Evolutionary conservation across 257 asterid genomes (phyloP), one percentile per base, ranked within the genome.

Genomic region (Voacanga thouarsii): DNA sequence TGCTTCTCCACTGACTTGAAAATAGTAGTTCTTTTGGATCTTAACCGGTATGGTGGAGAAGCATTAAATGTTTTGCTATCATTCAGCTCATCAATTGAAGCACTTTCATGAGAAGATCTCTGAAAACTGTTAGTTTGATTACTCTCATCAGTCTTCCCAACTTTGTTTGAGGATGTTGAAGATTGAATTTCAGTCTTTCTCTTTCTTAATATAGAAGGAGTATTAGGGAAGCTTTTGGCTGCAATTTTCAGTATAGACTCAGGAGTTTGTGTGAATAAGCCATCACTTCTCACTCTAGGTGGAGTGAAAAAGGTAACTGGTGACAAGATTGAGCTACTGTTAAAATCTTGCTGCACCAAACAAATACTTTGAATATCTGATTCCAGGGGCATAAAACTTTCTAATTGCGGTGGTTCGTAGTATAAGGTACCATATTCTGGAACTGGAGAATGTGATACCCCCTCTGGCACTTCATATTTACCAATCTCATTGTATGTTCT

Each of bases 201-300:
- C 86, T 89, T 96, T 75, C 98, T 85, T 57, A 93, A 44, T 77
- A 96, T 96, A 80, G 99, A 93, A 30, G 99, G 99, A 63, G 99
- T 93, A 70, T 89, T 84, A 8, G 84, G 97, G 84, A 90, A 96
- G 89, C 91, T 92, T 83, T 80, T 85, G 24, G 99, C 97, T 78
- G 97, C 98, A 47, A 86, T 86, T 88, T 83, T 90, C 85, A 96
- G 83, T 78, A 93, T 89, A 64, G 97, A 90, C 82, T 93, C 98
- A 1, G 99, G 98, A 72, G 94, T 87, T 78, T 84, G 96, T 23
- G 86, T 81, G 66, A 59, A 83, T 26, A 77, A 57, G 74, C 76
- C 76, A 79, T 87, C 81, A 75, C 88, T 77, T 77, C 86, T 88
- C 71, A 79, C 87, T 81, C 96, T 86, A 60, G 93, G 91, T 39